Conservation (phyloP, 139 green algal genomes). For the Closterium sp. region DNA sequence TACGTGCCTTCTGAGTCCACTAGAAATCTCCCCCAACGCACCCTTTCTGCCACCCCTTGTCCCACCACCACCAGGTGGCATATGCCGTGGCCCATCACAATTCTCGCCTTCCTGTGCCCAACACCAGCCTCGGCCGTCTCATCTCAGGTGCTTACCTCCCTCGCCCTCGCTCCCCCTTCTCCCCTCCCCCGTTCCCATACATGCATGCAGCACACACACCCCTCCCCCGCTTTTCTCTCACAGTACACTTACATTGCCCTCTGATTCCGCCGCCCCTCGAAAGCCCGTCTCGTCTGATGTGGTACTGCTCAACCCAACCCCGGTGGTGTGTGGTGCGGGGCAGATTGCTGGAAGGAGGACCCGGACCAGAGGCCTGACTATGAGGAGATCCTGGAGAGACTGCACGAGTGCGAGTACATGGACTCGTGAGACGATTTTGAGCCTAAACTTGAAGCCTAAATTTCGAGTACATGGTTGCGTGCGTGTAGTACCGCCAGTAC, state of each 20-base stretch:
- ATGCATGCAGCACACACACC: too few species aligned
- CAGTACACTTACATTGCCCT: neutral
- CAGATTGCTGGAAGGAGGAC: slow-evolving; percentile 12
- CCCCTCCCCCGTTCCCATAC: too few species aligned
- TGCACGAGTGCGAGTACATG: slow-evolving; percentile 24
- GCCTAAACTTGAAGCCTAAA: too few species aligned
- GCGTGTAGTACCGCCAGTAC: too few species aligned
- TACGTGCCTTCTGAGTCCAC: too few species aligned
- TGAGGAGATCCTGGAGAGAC: neutral
- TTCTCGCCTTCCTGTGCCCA: neutral
- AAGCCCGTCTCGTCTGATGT: neutral
- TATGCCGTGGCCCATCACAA: neutral
- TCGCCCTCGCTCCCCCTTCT: neutral
- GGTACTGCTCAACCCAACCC: neutral
- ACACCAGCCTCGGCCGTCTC: neutral
- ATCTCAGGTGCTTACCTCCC: slow-evolving; percentile 6
- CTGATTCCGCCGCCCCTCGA: neutral
- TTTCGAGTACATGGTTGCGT: too few species aligned
- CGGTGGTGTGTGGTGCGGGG: neutral
- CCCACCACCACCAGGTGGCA: slow-evolving; percentile 7
- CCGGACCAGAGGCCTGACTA: neutral
- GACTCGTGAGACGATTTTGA: too few species aligned
- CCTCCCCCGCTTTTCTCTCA: too few species aligned
- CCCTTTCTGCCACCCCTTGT: neutral
- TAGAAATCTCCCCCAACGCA: too few species aligned